Percentiles rank a stretch among this genome's conserved stretches.
These are phyloP conservation scores for Acacia concinna DNA, from an alignment of 331 rosid genomes.

Conservation along the genomic window DNA sequence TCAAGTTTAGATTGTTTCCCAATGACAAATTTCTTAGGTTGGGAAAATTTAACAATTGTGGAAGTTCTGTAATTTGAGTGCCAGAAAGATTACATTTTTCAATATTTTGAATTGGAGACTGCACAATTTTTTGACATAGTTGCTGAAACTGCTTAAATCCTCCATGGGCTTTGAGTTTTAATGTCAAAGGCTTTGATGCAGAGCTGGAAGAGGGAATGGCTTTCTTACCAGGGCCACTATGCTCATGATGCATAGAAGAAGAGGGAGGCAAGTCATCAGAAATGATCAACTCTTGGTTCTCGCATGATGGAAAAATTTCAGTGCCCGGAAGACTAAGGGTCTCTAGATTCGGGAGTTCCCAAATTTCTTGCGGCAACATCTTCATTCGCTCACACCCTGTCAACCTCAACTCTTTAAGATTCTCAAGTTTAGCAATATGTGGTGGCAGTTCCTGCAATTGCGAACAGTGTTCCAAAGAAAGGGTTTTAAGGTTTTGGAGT, in stretches of 20 bases:
- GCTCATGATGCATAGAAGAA: neutral
- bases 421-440: neutral
- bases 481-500: neutral
- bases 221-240: neutral
- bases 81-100: neutral
- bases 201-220: neutral
- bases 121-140: neutral
- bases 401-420: neutral
- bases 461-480: neutral
- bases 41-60: neutral
- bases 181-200: too few relatives aligned
- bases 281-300: neutral
- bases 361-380: neutral
- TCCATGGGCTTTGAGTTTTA: neutral
- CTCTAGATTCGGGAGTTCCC: neutral
- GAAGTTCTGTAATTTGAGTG: neutral
- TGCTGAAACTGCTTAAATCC: neutral
- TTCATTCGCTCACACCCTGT: constrained; percentile 15
- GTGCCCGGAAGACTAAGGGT: neutral
- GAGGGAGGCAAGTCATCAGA: neutral
- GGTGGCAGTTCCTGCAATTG: neutral
- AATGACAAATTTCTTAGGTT: neutral
- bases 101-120: neutral
- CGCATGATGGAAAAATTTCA: neutral
- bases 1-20: neutral